A percentile compares a stretch with the other conserved stretches of the same genome.
phyloP scores from a whole-genome alignment of 306 rosid genomes.

The Prunus mongolica region DNA sequence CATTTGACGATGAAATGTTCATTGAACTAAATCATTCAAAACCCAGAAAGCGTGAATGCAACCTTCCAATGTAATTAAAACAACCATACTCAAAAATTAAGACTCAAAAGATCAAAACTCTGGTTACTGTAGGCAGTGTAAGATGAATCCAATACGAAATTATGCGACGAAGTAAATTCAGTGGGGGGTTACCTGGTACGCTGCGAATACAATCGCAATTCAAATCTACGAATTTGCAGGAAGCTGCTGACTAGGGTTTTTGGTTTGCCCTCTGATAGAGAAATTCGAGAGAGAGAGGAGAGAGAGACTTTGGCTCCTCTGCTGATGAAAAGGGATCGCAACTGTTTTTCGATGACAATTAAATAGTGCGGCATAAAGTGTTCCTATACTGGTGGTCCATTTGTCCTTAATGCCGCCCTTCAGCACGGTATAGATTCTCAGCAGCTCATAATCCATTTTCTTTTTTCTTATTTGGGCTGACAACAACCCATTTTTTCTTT shows the following conservation, averaged over 20 bases:
- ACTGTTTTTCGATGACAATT: not conserved
- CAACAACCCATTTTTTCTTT: too few species aligned
- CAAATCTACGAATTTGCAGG: not conserved
- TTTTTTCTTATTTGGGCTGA: too few species aligned
- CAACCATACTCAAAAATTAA: not conserved
- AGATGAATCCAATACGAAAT: not conserved
- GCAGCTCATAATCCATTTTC: not conserved
- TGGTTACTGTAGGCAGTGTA: not conserved
- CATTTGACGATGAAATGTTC: not conserved
- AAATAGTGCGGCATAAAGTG: not conserved
- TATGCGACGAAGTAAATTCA: not conserved
- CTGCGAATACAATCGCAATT: not conserved
- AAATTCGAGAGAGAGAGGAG: not conserved
- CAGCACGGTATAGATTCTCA: not conserved
- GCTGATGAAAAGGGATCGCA: not conserved
- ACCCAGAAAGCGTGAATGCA: not conserved
- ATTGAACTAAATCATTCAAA: not conserved
- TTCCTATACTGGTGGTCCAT: not conserved
- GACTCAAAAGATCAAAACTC: not conserved
- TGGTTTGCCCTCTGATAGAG: not conserved
- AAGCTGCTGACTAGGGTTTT: conserved; percentile 11
- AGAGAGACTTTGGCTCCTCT: not conserved
- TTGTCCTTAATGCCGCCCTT: not conserved
- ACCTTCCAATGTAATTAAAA: not conserved
- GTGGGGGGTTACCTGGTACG: not conserved